Evolutionary conservation across 2,329 filamentous ascomycete genomes (phyloP).

Genomic region (Nigrograna mackinnonii): DNA sequence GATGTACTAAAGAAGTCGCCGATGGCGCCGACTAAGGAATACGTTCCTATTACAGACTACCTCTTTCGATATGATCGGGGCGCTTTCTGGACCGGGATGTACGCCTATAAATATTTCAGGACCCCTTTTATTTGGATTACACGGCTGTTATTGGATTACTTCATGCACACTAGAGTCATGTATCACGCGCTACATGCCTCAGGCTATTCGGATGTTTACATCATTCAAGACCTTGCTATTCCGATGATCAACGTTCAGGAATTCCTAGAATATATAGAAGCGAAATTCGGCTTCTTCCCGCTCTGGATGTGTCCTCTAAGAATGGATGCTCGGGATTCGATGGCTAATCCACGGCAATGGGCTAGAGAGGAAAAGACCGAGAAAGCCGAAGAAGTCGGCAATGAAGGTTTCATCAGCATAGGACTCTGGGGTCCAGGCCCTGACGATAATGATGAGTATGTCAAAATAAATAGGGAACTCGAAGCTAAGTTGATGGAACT

Average conservation of each 20-base stretch:
- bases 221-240: constrained; percentile 67
- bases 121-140: constrained; percentile 62
- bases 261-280: constrained; percentile 57
- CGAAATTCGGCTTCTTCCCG: constrained; percentile 55
- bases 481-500: constrained; percentile 72
- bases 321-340: constrained; percentile 31
- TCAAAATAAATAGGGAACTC: constrained; percentile 70
- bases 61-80: constrained; percentile 66
- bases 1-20: not conserved
- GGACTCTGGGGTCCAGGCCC: constrained; percentile 78
- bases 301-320: constrained; percentile 61
- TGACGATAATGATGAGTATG: constrained; percentile 58
- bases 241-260: constrained; percentile 54
- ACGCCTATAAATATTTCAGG: constrained; percentile 63
- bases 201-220: constrained; percentile 57
- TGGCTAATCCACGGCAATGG: constrained; percentile 28
- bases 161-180: constrained; percentile 65
- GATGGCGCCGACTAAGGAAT: constrained; percentile 30
- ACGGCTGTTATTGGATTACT: constrained; percentile 61
- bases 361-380: not conserved
- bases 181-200: constrained; percentile 66
- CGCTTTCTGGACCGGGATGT: constrained; percentile 65
- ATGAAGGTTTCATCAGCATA: constrained; percentile 42
- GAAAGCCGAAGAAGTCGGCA: constrained; percentile 1
- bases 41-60: constrained; percentile 57